Evolutionary conservation across 2,329 filamentous ascomycete genomes (phyloP).

Genomic region (Aspergillus sp.): DNA sequence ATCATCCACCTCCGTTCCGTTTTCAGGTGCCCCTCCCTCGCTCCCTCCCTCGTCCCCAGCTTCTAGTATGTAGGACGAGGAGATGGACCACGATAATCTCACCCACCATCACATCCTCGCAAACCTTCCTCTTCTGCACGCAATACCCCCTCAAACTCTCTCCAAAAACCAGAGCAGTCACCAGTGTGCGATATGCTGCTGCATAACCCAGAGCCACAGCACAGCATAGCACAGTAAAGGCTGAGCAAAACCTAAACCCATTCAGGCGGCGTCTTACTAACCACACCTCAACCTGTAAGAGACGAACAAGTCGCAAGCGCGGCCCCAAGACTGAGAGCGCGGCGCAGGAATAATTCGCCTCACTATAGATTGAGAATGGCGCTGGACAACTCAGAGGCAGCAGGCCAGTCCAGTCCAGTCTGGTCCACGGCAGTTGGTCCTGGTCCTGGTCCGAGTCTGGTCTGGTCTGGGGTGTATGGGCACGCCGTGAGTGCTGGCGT

Average conservation of each 20-base stretch:
- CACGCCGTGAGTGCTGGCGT: not conserved
- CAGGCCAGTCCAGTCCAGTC: not conserved
- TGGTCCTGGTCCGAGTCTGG: not conserved
- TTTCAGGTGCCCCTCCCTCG: no score
- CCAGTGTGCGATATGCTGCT: not conserved
- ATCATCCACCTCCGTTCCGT: not conserved
- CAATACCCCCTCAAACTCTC: not conserved
- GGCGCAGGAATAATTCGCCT: conserved; percentile 9
- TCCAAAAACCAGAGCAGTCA: not conserved
- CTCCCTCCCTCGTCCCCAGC: not conserved
- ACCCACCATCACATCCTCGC: not conserved
- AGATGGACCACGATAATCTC: not conserved
- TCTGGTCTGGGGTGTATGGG: not conserved
- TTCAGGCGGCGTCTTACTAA: not conserved
- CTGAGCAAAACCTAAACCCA: not conserved
- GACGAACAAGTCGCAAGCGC: conserved; percentile 21
- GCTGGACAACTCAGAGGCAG: not conserved
- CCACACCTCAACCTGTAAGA: conserved; percentile 21
- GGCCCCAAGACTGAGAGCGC: not conserved
- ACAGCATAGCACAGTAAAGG: not conserved
- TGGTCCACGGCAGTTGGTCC: not conserved
- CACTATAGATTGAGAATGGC: not conserved
- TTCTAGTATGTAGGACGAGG: not conserved
- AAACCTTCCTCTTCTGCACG: not conserved
- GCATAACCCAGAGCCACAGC: not conserved